Evolutionary conservation across 2,329 filamentous ascomycete genomes (phyloP).

Genomic region (Xylariaceae sp.): DNA sequence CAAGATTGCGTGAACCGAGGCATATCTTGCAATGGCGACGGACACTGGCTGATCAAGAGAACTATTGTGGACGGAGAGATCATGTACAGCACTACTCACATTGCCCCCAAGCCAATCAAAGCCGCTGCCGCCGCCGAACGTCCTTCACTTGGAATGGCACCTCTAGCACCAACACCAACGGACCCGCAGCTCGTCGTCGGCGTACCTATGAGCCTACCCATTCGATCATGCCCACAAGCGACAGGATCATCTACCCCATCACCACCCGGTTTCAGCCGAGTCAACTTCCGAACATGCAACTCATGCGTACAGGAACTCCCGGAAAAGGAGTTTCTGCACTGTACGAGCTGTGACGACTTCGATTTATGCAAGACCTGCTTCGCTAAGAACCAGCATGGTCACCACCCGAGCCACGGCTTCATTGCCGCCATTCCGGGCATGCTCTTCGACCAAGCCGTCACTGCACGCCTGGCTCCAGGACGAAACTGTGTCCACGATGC

Average conservation of each 20-base stretch:
- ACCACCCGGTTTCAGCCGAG: too few relatives aligned
- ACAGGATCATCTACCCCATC: too few relatives aligned
- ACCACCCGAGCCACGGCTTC: slow-evolving; percentile 86
- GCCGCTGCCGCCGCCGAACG: slow-evolving; percentile 21
- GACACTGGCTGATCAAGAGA: slow-evolving; percentile 95
- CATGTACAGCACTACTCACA: slow-evolving; percentile 79
- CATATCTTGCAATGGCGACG: slow-evolving; percentile 69
- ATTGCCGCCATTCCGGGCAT: slow-evolving; percentile 61
- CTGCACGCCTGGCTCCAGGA: slow-evolving; percentile 69
- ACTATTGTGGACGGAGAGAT: slow-evolving; percentile 74
- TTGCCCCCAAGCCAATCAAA: slow-evolving; percentile 59
- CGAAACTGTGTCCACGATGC: slow-evolving; percentile 80
- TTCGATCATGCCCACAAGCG: slow-evolving; percentile 16
- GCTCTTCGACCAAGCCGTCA: slow-evolving; percentile 56
- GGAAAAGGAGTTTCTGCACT: slow-evolving; percentile 81
- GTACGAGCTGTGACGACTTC: slow-evolving; percentile 79
- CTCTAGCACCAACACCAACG: slow-evolving; percentile 32
- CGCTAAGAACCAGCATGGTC: slow-evolving; percentile 71
- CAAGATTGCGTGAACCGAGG: slow-evolving; percentile 71
- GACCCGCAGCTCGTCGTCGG: background rate
- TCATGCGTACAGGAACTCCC: slow-evolving; percentile 64
- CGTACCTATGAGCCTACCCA: slow-evolving; percentile 14
- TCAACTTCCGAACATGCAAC: slow-evolving; percentile 60
- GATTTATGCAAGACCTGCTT: slow-evolving; percentile 89
- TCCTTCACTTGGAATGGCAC: background rate